Conservation (phyloP, 805 yeast species). For the Wickerhamiella spandovensis region DNA sequence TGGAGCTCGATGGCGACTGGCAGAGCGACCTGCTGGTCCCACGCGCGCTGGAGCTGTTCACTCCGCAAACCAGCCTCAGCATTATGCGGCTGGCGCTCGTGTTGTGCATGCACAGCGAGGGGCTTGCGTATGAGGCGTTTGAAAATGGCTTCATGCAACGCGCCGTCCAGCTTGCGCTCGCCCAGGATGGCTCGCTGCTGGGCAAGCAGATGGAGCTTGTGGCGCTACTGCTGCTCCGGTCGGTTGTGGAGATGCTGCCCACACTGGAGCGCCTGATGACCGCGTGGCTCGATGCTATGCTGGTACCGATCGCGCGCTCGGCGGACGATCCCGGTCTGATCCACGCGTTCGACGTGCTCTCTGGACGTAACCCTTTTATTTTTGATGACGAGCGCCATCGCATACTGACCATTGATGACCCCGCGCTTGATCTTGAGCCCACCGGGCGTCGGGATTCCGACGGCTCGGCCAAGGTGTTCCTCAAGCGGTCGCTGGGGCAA, state of each 20-base stretch:
- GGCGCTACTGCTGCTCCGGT: not conserved
- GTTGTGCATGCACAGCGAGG: too few species aligned
- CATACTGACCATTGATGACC: not conserved
- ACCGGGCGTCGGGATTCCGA: not conserved
- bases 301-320: not conserved
- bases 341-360: not conserved
- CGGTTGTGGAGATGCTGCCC: not conserved
- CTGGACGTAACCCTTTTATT: too few species aligned
- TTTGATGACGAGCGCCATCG: not conserved
- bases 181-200: not conserved
- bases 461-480: not conserved
- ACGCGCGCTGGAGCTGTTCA: not conserved
- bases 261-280: not conserved
- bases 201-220: not conserved
- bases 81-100: not conserved
- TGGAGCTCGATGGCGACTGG: not conserved
- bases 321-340: not conserved
- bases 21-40: not conserved
- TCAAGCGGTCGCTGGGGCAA: not conserved
- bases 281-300: not conserved
- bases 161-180: not conserved
- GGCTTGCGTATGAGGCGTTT: not conserved
- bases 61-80: not conserved
- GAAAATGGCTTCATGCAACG: not conserved
- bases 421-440: not conserved